A percentile compares a stretch with the other conserved stretches of the same genome.
phyloP scores from a whole-genome alignment of 305 asterid genomes.

The Andrographis paniculata region DNA sequence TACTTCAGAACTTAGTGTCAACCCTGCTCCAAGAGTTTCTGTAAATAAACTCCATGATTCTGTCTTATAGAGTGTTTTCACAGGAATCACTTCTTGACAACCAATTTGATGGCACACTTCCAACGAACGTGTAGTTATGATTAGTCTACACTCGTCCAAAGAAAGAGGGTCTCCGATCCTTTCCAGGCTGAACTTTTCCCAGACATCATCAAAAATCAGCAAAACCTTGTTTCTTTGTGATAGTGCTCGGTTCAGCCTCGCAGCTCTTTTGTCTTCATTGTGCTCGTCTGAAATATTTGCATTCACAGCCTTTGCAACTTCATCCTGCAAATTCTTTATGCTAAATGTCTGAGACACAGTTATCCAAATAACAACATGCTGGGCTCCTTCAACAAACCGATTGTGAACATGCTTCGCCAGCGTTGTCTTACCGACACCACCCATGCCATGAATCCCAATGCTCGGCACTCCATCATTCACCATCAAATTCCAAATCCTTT shows the following conservation, averaged over 20 bases:
- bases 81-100: neutral
- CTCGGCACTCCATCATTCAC: neutral
- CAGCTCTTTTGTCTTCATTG: neutral
- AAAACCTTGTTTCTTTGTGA: neutral
- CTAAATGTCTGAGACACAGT: neutral
- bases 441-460: neutral
- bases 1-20: no score
- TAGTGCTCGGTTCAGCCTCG: neutral
- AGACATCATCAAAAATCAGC: neutral
- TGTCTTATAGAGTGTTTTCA: neutral
- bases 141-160: neutral
- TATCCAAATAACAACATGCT: neutral
- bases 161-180: neutral
- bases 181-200: neutral
- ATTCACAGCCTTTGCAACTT: neutral
- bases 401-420: neutral
- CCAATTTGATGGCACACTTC: neutral
- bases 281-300: neutral
- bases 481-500: neutral
- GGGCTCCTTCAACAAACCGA: neutral
- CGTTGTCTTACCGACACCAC: neutral
- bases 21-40: neutral
- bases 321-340: neutral
- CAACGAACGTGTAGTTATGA: neutral
- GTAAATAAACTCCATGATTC: neutral